Conservation (phyloP, 1,284 basidiomycete species). For the Stereum hirsutum region DNA sequence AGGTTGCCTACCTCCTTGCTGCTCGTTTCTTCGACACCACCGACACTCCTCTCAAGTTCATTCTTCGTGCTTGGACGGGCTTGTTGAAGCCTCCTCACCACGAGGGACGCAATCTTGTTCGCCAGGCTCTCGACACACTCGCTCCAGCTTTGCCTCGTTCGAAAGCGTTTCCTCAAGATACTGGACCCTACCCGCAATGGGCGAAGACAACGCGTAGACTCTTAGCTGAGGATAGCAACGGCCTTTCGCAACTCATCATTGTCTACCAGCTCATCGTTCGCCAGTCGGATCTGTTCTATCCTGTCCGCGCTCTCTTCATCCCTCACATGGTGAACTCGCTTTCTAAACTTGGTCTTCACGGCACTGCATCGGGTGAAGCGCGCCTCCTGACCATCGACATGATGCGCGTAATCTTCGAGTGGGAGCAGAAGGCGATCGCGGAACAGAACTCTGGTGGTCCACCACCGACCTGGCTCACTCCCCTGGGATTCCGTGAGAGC, state of each 20-base stretch:
- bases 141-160: constrained; percentile 74
- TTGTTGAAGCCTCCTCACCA: constrained; percentile 79
- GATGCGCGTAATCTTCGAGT: constrained; percentile 79
- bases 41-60: constrained; percentile 90
- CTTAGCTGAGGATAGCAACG: constrained; percentile 84
- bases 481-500: constrained; percentile 76
- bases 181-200: constrained; percentile 75
- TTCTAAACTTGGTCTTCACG: constrained; percentile 78
- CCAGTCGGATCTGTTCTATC: constrained; percentile 89
- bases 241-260: constrained; percentile 75
- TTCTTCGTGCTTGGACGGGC: constrained; percentile 90
- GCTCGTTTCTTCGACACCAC: constrained; percentile 93
- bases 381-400: constrained; percentile 79
- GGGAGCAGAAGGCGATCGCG: constrained; percentile 65
- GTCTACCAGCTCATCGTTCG: constrained; percentile 93
- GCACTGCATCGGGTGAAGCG: constrained; percentile 72
- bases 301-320: constrained; percentile 90
- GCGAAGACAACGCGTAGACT: constrained; percentile 84
- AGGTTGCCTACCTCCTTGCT: constrained; percentile 88
- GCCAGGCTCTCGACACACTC: constrained; percentile 88
- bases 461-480: constrained; percentile 55
- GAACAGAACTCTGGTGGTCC: constrained; percentile 13
- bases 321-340: constrained; percentile 92
- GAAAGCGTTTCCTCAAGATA: constrained; percentile 42
- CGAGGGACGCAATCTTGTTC: constrained; percentile 76